These are phyloP conservation scores for Sporothrix pallida DNA, from an alignment of 2,329 filamentous ascomycete species.

Conservation along the genomic window DNA sequence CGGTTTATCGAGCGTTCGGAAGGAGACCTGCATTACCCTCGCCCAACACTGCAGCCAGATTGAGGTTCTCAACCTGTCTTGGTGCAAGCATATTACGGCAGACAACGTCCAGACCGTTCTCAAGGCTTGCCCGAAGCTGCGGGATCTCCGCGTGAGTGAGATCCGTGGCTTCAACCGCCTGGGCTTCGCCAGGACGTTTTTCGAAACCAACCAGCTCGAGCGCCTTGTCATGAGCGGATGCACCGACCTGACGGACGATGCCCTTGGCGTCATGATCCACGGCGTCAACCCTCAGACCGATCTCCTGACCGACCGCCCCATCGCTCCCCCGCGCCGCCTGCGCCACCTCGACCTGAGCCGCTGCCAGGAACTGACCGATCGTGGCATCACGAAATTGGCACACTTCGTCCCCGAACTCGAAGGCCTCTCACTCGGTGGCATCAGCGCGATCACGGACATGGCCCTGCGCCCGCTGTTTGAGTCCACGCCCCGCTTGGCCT, in stretches of 20 bases:
- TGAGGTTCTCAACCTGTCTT: slow-evolving; percentile 87
- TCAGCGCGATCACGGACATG: slow-evolving; percentile 73
- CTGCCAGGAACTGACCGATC: slow-evolving; percentile 74
- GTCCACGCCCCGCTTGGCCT: slow-evolving; percentile 77
- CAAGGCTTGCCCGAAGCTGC: slow-evolving; percentile 72
- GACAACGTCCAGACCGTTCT: slow-evolving; percentile 75
- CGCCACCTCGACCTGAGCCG: slow-evolving; percentile 85
- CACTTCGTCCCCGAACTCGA: slow-evolving; percentile 79
- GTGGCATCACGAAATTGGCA: slow-evolving; percentile 72
- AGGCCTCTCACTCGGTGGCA: slow-evolving; percentile 82
- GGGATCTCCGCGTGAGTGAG: slow-evolving; percentile 81
- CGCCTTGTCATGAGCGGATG: slow-evolving; percentile 83
- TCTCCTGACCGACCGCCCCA: slow-evolving; percentile 74
- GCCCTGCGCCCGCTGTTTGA: slow-evolving; percentile 74
- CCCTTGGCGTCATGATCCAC: slow-evolving; percentile 74
- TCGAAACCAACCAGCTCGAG: slow-evolving; percentile 80
- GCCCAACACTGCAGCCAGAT: slow-evolving; percentile 79
- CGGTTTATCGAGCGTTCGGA: slow-evolving; percentile 78
- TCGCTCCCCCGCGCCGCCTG: slow-evolving; percentile 77
- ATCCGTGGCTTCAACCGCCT: slow-evolving; percentile 78
- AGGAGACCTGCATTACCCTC: slow-evolving; percentile 85
- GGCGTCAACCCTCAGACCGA: slow-evolving; percentile 80
- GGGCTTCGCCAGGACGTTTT: slow-evolving; percentile 74
- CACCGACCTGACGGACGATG: slow-evolving; percentile 75
- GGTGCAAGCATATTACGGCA: slow-evolving; percentile 87